Percentiles rank a stretch among this genome's conserved stretches.
Conservation (phyloP, 176 grass and related monocot species). For the Oryza meyeriana region DNA sequence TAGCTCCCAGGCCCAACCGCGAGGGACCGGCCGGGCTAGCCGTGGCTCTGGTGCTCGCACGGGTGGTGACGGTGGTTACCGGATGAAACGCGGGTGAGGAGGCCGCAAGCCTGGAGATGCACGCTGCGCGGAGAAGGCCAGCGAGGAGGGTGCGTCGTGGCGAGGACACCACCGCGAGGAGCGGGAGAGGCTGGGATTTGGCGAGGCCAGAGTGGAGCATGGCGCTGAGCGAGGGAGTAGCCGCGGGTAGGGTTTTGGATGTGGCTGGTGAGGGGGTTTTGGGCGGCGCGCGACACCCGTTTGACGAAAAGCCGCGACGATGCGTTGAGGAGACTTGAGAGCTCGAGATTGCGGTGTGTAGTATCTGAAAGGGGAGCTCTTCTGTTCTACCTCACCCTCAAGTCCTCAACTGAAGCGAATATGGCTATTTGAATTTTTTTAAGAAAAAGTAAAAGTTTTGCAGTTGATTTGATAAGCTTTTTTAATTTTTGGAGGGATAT, state of each 20-base stretch:
- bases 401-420: too few species aligned
- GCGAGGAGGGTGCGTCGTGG: conserved; percentile 32
- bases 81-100: conserved; percentile 22
- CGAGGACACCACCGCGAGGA: conserved; percentile 40
- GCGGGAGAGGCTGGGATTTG: conserved; percentile 53
- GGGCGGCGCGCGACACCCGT: conserved; percentile 29
- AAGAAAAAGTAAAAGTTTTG: too few species aligned
- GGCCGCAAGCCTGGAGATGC: conserved; percentile 39
- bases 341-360: too few species aligned
- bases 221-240: conserved; percentile 2
- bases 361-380: too few species aligned
- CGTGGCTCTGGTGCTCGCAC: conserved; percentile 7
- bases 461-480: too few species aligned
- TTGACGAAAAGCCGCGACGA: conserved; percentile 45
- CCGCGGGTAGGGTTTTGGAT: background rate
- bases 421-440: too few species aligned
- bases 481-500: too few species aligned
- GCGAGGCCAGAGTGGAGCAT: conserved; percentile 72
- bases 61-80: background rate
- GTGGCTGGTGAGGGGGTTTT: background rate
- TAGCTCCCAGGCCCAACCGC: conserved; percentile 11
- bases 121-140: conserved; percentile 36
- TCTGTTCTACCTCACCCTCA: too few species aligned
- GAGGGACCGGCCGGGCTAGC: background rate
- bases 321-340: background rate